Evolutionary conservation across 1,284 basidiomycete species (phyloP), one percentile per base, ranked within the genome.

Genomic region (Gastroboletus turbinatus): DNA sequence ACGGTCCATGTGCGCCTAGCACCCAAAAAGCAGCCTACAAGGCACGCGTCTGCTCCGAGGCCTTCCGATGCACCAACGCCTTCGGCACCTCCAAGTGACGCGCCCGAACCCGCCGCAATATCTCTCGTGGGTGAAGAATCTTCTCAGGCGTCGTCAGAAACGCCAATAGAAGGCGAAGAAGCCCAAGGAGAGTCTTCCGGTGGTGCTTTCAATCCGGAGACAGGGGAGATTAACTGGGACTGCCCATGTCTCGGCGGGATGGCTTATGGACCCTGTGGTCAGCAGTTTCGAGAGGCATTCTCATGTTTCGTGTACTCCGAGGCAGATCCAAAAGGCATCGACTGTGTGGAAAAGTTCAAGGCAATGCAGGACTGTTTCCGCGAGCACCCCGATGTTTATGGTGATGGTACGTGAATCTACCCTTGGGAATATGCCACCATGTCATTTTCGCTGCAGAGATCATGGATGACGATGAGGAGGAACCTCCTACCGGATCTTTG

Each of bases 191-290:
- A 75, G 55, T 71, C 71, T 23, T 67, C 73, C 21, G 76, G 69
- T 11, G 82, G 83, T 55, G 88, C 88, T 17, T 91, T 78, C 81
- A 91, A 99, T 76, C 95, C 96, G 21, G 93, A 87, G 63, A 99
- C 96, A 1, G 96, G 96, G 49, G 94, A 97, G 79, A 96, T 98
- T 69, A 98, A 98, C 77, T 98, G 95, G 94, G 94, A 96, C 72
- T 98, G 94, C 71, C 93, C 94, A 2, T 99, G 96, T 73, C 85
- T 99, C 13, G 96, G 96, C 27, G 97, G 96, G 53, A 98, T 99
- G 97, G 96, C 97, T 3, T 82, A 98, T 67, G 97, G 97, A 7
- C 94, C 96, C 2, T 99, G 96, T 69, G 96, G 96, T 13, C 82
- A 85, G 61, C 83, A 98, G 67, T 99, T 99, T 80, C 89, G 92